These are phyloP conservation scores for Phialophora tarda DNA, from an alignment of 2,329 filamentous ascomycete genomes.

Conservation along the genomic window DNA sequence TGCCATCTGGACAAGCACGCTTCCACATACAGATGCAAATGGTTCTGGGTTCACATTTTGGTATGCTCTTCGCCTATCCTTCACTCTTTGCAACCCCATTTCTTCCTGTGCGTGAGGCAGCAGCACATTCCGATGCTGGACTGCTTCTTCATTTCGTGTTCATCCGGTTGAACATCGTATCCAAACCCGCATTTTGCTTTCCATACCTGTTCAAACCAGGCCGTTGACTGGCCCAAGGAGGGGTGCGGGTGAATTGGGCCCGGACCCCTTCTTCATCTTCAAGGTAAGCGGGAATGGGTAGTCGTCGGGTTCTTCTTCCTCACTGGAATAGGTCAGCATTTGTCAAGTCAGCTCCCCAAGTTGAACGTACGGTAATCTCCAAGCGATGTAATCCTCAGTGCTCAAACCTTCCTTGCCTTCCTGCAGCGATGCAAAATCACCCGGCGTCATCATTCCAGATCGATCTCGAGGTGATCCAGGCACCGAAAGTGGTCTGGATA, in stretches of 20 bases:
- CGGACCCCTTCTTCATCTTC: slow-evolving; percentile 53
- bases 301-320: slow-evolving; percentile 89
- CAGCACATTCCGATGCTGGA: not conserved
- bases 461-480: slow-evolving; percentile 90
- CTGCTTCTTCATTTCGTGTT: not conserved
- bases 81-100: not conserved
- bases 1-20: slow-evolving; percentile 6
- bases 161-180: slow-evolving; percentile 10
- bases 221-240: slow-evolving; percentile 35
- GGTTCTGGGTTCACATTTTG: slow-evolving; percentile 7
- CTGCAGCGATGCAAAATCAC: slow-evolving; percentile 94
- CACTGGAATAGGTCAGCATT: slow-evolving; percentile 57
- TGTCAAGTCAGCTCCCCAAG: slow-evolving; percentile 5
- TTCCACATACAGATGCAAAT: slow-evolving; percentile 5
- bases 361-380: slow-evolving; percentile 90
- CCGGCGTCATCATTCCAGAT: slow-evolving; percentile 97
- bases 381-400: slow-evolving; percentile 97
- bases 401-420: slow-evolving; percentile 90
- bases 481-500: slow-evolving; percentile 89
- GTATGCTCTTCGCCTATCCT: not conserved
- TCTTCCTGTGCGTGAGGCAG: not conserved
- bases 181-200: slow-evolving; percentile 15
- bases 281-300: slow-evolving; percentile 74
- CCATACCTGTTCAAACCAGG: not conserved
- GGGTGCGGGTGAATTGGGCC: slow-evolving; percentile 40